Conservation (phyloP, 2,329 filamentous ascomycete species). For the Fusarium abutilonis region DNA sequence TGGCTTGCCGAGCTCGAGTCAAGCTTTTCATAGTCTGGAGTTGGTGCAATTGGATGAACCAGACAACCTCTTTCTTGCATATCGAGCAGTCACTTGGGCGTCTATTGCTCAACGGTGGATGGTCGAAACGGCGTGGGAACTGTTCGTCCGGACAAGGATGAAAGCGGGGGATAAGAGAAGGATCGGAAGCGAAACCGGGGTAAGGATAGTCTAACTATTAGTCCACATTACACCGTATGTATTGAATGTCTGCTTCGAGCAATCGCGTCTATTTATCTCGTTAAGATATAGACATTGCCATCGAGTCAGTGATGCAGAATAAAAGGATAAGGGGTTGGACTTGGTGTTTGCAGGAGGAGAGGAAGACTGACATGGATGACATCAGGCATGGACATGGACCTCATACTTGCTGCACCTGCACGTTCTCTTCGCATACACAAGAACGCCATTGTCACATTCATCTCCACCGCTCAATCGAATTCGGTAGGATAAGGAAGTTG, state of each 20-base stretch:
- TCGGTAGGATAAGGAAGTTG: constrained; percentile 6
- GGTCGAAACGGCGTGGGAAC: constrained; percentile 23
- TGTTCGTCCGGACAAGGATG: constrained; percentile 32
- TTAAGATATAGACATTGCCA: background rate
- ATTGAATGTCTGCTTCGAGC: background rate
- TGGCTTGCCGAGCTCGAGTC: background rate
- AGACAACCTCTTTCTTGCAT: constrained; percentile 22
- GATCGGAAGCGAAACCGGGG: constrained; percentile 10
- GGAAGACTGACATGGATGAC: background rate
- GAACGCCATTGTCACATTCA: constrained; percentile 1
- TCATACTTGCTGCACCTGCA: background rate
- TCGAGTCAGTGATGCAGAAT: background rate
- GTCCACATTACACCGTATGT: background rate
- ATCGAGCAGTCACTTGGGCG: constrained; percentile 33
- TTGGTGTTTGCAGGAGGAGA: background rate
- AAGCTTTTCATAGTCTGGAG: constrained; percentile 5
- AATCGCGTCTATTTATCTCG: constrained; percentile 19
- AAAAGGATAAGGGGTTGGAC: background rate
- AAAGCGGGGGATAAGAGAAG: constrained; percentile 13
- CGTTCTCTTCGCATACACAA: background rate
- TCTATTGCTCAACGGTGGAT: constrained; percentile 41
- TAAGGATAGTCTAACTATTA: background rate
- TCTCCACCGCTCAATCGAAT: constrained; percentile 17
- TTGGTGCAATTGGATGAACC: constrained; percentile 21
- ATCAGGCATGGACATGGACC: constrained; percentile 9